These are phyloP conservation scores for Elsinoe ampelina DNA, from an alignment of 2,329 filamentous ascomycete species.

Conservation along the genomic window DNA sequence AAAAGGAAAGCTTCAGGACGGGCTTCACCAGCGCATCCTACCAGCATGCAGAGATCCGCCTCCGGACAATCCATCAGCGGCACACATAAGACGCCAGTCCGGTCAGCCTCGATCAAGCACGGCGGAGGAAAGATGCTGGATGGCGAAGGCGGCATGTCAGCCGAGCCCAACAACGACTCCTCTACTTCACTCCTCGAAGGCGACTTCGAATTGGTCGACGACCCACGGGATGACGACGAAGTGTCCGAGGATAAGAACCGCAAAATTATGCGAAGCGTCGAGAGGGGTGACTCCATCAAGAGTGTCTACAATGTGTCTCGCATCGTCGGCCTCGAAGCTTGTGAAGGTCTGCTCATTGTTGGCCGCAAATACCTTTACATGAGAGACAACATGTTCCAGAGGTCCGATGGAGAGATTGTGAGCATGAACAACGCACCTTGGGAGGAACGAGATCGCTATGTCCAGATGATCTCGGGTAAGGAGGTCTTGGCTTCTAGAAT, in stretches of 20 bases:
- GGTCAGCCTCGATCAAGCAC: background rate
- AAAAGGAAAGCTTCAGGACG: constrained; percentile 60
- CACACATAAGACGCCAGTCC: background rate
- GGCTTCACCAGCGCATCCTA: constrained; percentile 30
- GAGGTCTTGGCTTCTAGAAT: constrained; percentile 43
- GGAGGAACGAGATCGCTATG: constrained; percentile 90
- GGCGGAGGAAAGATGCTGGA: background rate
- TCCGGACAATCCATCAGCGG: constrained; percentile 32
- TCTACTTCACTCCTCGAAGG: constrained; percentile 55
- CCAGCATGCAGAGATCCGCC: background rate
- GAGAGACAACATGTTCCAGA: constrained; percentile 92
- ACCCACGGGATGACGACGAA: constrained; percentile 76
- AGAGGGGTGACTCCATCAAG: constrained; percentile 84
- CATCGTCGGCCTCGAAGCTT: constrained; percentile 85
- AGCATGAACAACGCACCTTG: constrained; percentile 88
- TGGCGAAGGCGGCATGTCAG: background rate
- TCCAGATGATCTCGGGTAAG: constrained; percentile 82
- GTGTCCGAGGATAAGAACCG: constrained; percentile 95
- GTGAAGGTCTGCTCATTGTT: constrained; percentile 85
- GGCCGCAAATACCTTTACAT: constrained; percentile 89
- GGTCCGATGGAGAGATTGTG: constrained; percentile 90
- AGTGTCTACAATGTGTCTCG: constrained; percentile 92
- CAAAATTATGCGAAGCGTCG: constrained; percentile 89
- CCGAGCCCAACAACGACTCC: constrained; percentile 32
- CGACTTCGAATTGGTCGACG: constrained; percentile 92